Conservation (phyloP, 1,284 basidiomycete species). For the Moniliophthora roreri region DNA sequence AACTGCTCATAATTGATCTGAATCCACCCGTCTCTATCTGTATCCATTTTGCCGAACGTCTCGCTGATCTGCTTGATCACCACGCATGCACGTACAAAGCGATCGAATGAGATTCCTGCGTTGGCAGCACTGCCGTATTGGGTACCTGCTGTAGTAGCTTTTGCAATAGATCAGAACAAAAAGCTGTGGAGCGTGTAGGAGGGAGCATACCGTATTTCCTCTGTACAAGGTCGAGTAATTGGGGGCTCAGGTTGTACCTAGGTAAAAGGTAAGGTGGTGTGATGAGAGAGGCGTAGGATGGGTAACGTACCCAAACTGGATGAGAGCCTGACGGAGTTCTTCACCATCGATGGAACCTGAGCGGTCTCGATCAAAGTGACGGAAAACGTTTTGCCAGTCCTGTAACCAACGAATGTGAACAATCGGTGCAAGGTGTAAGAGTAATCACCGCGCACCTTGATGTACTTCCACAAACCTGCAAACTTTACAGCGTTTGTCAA, state of each 20-base stretch:
- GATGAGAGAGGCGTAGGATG: neutral
- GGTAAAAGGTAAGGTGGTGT: neutral
- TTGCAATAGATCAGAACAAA: slow-evolving; percentile 23
- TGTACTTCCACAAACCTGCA: slow-evolving; percentile 76
- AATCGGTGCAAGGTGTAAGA: neutral
- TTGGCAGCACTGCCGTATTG: slow-evolving; percentile 27
- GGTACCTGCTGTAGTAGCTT: slow-evolving; percentile 56
- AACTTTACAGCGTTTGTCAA: slow-evolving; percentile 43
- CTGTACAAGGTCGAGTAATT: slow-evolving; percentile 59
- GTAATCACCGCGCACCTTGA: slow-evolving; percentile 44
- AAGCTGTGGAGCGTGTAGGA: neutral
- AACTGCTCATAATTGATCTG: slow-evolving; percentile 78
- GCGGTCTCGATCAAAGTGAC: slow-evolving; percentile 73
- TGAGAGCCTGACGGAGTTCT: slow-evolving; percentile 66
- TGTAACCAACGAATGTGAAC: too few species aligned
- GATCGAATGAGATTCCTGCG: slow-evolving; percentile 74
- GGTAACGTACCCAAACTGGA: slow-evolving; percentile 58
- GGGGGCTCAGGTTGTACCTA: slow-evolving; percentile 65
- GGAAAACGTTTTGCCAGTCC: slow-evolving; percentile 83
- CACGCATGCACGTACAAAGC: slow-evolving; percentile 81
- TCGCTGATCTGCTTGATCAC: slow-evolving; percentile 77
- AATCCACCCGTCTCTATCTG: slow-evolving; percentile 71
- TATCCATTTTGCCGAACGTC: slow-evolving; percentile 57
- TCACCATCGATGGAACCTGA: slow-evolving; percentile 71
- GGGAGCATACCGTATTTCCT: slow-evolving; percentile 59